A percentile compares a stretch with the other conserved stretches of the same genome.
phyloP scores from a whole-genome alignment of 2,329 filamentous ascomycete species.

The Aspergillus japonicus region DNA sequence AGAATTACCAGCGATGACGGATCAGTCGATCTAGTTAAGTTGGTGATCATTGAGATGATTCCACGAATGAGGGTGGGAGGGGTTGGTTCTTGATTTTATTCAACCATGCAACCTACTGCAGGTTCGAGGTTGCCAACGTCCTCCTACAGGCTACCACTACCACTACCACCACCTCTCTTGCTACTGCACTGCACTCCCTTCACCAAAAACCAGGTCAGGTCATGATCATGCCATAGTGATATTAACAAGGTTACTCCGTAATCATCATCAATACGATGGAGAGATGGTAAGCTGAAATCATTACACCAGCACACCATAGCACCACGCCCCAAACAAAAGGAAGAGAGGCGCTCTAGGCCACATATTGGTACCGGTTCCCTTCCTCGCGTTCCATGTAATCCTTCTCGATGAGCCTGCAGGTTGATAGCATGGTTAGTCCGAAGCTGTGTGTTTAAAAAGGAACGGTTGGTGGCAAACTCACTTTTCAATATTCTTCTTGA shows the following conservation, averaged over 20 bases:
- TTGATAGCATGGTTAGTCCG: slow-evolving; percentile 1
- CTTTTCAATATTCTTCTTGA: slow-evolving; percentile 97
- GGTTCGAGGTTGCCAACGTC: too few relatives aligned
- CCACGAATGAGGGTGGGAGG: neutral
- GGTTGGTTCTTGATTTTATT: too few relatives aligned
- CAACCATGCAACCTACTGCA: too few relatives aligned
- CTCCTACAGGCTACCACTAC: too few relatives aligned
- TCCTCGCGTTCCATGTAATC: slow-evolving; percentile 85
- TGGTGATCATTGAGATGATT: neutral
- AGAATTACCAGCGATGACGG: too few relatives aligned
- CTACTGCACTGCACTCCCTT: neutral
- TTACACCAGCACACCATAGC: neutral
- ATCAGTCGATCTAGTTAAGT: neutral
- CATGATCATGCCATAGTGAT: neutral
- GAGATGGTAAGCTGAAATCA: neutral
- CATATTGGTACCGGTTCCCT: slow-evolving; percentile 65
- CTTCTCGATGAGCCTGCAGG: slow-evolving; percentile 78
- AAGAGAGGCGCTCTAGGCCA: slow-evolving; percentile 51
- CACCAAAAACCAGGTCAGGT: neutral
- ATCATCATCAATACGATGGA: neutral
- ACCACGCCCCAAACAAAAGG: neutral
- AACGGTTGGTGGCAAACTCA: slow-evolving; percentile 42
- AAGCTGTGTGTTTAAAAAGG: too few relatives aligned
- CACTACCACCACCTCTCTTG: neutral
- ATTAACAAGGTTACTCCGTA: neutral